Conservation (phyloP, 805 yeast species). For the Lipomyces spencermartinsiae region DNA sequence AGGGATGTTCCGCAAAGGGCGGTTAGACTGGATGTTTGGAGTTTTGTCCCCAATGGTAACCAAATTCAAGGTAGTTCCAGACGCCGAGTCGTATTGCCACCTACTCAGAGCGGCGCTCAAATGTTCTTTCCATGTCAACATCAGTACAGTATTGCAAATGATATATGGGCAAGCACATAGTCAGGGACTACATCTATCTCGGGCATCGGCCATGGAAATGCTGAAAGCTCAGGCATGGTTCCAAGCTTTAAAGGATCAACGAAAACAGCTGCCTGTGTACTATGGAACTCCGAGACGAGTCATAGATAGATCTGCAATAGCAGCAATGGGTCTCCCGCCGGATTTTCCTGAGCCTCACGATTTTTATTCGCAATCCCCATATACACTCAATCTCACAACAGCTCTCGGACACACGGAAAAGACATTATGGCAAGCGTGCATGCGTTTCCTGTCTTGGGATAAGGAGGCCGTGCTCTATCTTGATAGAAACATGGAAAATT, state of each 20-base stretch:
- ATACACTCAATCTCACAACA: not conserved
- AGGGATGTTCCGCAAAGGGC: not conserved
- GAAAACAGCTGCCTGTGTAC: conserved; percentile 2
- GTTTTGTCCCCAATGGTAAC: conserved; percentile 10
- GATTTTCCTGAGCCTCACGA: not conserved
- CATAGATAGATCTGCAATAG: not conserved
- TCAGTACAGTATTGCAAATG: conserved; percentile 31
- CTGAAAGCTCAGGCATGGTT: conserved; percentile 20
- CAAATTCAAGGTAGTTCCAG: conserved; percentile 11
- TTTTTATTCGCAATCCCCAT: conserved; percentile 19
- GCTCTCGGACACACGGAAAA: not conserved
- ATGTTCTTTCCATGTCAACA: conserved; percentile 16
- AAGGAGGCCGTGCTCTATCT: not conserved
- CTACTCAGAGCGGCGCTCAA: conserved; percentile 16
- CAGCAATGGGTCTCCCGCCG: not conserved
- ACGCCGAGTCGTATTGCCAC: conserved; percentile 21
- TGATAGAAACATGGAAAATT: not conserved
- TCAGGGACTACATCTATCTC: conserved; percentile 7
- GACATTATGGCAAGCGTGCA: conserved; percentile 24
- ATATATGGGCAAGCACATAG: conserved; percentile 4
- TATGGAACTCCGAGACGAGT: conserved; percentile 1
- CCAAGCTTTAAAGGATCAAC: not conserved
- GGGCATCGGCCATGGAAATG: conserved; percentile 9
- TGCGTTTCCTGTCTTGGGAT: conserved; percentile 19
- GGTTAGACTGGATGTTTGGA: conserved; percentile 30